These are phyloP conservation scores for Coemansia brasiliensis DNA, from an alignment of 192 early-diverging fungal genomes.

Conservation along the genomic window DNA sequence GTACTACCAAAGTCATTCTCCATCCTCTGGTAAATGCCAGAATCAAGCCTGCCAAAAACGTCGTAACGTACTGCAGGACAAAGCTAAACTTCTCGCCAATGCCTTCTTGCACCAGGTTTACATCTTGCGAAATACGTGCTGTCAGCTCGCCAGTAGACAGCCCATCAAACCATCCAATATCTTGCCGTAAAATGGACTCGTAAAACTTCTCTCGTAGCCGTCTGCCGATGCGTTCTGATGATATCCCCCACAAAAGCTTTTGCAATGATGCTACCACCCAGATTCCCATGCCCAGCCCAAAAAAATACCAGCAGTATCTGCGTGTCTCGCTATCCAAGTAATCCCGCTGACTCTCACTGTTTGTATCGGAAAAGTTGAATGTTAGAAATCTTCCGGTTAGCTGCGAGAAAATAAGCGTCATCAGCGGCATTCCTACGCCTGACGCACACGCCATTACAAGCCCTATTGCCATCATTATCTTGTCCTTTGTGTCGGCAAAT, in stretches of 20 bases:
- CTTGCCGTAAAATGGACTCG: conserved; percentile 76
- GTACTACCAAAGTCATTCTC: conserved; percentile 79
- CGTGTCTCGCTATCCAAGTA: conserved; percentile 39
- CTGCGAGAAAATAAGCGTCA: conserved; percentile 53
- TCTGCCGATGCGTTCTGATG: conserved; percentile 64
- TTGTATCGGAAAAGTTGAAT: conserved; percentile 10
- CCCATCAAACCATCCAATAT: conserved; percentile 85
- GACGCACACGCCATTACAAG: conserved; percentile 33
- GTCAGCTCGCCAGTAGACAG: conserved; percentile 78
- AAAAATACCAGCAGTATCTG: conserved; percentile 49
- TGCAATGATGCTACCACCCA: conserved; percentile 20
- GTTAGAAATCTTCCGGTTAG: conserved; percentile 24
- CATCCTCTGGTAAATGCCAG: conserved; percentile 81
- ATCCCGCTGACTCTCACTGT: conserved; percentile 15
- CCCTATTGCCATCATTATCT: conserved; percentile 56
- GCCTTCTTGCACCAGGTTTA: conserved; percentile 84
- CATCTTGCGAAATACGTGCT: conserved; percentile 84
- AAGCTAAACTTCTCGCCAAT: conserved; percentile 83
- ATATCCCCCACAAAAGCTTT: conserved; percentile 21
- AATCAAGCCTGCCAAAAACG: conserved; percentile 73
- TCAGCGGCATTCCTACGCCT: conserved; percentile 52
- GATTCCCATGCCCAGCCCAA: conserved; percentile 22
- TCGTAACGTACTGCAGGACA: conserved; percentile 61
- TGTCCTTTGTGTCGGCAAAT: conserved; percentile 65
- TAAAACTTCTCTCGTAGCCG: conserved; percentile 78